Conservation (phyloP, 306 rosid genomes). For the Prosopis cineraria region DNA sequence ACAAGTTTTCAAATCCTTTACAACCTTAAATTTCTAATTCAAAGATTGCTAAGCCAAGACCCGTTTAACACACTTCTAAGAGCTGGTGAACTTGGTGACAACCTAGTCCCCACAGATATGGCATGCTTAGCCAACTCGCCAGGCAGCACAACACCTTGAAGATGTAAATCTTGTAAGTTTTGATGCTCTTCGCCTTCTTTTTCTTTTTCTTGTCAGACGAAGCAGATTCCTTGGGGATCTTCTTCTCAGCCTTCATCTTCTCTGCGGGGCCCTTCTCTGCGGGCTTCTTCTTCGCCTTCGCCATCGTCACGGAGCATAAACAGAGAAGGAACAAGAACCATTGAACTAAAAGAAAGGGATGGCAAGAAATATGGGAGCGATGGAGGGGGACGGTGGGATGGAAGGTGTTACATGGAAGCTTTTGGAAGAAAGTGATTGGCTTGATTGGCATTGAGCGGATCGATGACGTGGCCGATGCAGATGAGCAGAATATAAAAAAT, state of each 20-base stretch:
- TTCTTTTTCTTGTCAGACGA: slow-evolving; percentile 4
- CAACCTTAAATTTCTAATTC: background rate
- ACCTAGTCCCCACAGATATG: slow-evolving; percentile 15
- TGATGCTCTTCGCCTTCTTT: background rate
- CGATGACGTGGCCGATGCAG: background rate
- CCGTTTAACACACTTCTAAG: background rate
- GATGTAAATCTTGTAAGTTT: slow-evolving; percentile 35
- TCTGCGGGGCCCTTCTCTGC: slow-evolving; percentile 25
- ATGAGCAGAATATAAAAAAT: background rate
- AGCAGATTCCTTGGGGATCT: slow-evolving; percentile 25
- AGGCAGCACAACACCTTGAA: slow-evolving; percentile 37
- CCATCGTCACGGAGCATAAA: background rate
- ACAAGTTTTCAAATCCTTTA: background rate
- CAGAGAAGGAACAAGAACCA: background rate
- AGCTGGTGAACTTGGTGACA: slow-evolving; percentile 30
- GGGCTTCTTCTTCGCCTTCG: slow-evolving; percentile 36
- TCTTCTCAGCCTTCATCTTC: slow-evolving; percentile 32
- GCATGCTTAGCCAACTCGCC: slow-evolving; percentile 41
- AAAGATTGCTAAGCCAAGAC: background rate
- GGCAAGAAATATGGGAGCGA: background rate
- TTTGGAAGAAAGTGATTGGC: background rate
- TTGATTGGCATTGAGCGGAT: background rate
- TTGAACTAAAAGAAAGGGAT: no score
- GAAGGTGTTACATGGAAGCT: background rate
- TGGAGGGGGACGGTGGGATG: background rate